Evolutionary conservation across 768 basidiomycete species (phyloP).

Genomic region (Roridomyces roridus): DNA sequence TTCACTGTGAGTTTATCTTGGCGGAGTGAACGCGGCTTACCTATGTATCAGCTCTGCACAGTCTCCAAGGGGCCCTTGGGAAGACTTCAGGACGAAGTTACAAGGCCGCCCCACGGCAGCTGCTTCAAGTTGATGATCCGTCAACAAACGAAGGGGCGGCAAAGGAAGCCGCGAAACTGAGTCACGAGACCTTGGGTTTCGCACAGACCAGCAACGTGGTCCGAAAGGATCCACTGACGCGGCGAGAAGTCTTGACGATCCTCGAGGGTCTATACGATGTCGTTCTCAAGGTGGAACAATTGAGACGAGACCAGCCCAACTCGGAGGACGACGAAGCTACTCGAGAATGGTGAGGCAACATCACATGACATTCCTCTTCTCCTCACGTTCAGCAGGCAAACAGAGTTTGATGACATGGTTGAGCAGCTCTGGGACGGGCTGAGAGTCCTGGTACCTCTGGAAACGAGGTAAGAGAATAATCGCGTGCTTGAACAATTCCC

Average conservation of each 20-base stretch:
- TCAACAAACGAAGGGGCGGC: slow-evolving; percentile 63
- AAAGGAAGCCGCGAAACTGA: slow-evolving; percentile 77
- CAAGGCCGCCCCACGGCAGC: slow-evolving; percentile 95
- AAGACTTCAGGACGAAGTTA: slow-evolving; percentile 93
- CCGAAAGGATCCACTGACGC: slow-evolving; percentile 75
- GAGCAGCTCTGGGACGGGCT: slow-evolving; percentile 82
- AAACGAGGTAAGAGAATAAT: slow-evolving; percentile 72
- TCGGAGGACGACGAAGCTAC: slow-evolving; percentile 59
- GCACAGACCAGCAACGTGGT: slow-evolving; percentile 66
- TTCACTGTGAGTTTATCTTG: slow-evolving; percentile 50
- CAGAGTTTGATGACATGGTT: slow-evolving; percentile 60
- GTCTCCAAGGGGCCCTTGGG: slow-evolving; percentile 91
- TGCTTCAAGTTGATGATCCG: slow-evolving; percentile 83
- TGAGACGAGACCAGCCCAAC: slow-evolving; percentile 77
- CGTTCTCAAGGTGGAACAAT: slow-evolving; percentile 84
- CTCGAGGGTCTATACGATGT: slow-evolving; percentile 88
- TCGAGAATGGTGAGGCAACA: slow-evolving; percentile 50
- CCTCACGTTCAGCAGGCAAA: slow-evolving; percentile 49
- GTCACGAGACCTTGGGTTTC: slow-evolving; percentile 69
- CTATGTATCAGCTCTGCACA: slow-evolving; percentile 60
- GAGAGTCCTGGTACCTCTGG: slow-evolving; percentile 89
- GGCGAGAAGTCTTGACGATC: slow-evolving; percentile 76
- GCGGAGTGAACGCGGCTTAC: slow-evolving; percentile 4
- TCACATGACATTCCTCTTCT: background rate
- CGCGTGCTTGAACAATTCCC: background rate